Conservation (phyloP, 768 basidiomycete species). For the Tephrocybe sp. region DNA sequence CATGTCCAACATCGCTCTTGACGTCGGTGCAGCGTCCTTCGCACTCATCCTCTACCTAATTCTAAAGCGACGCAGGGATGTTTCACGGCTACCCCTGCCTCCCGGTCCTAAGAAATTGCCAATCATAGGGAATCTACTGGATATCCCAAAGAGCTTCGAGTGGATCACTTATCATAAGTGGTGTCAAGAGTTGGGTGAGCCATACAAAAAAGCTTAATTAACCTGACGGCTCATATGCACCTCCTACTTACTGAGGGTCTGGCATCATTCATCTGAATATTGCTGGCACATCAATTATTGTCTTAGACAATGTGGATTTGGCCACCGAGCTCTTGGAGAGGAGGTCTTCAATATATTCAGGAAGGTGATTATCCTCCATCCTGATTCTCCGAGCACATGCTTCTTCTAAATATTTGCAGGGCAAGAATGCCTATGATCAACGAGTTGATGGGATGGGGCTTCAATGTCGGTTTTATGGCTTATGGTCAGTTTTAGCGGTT, state of each 20-base stretch:
- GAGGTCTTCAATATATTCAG: conserved; percentile 20
- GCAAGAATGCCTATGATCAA: conserved; percentile 23
- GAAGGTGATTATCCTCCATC: conserved; percentile 10
- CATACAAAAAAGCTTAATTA: neutral
- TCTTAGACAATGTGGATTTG: conserved; percentile 19
- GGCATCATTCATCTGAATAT: conserved; percentile 23
- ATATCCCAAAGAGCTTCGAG: conserved; percentile 34
- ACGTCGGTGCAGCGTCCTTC: conserved; percentile 9
- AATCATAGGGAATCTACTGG: conserved; percentile 36
- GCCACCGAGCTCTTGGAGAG: conserved; percentile 22
- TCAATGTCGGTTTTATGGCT: conserved; percentile 11
- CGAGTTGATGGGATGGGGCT: conserved; percentile 22
- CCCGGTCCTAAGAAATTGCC: conserved; percentile 39
- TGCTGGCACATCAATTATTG: conserved; percentile 18
- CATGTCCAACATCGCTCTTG: neutral
- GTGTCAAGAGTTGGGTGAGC: conserved; percentile 33
- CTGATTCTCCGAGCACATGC: neutral
- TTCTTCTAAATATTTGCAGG: conserved; percentile 17
- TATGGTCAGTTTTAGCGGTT: conserved; percentile 12
- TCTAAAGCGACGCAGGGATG: conserved; percentile 7
- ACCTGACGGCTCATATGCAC: no score
- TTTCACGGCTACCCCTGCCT: conserved; percentile 24
- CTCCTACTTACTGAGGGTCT: conserved; percentile 10
- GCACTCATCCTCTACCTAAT: conserved; percentile 20
- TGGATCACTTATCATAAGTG: conserved; percentile 37